Percentiles rank a stretch among this genome's conserved stretches.
phyloP scores from a whole-genome alignment of 192 early-diverging fungal genomes.

The Piromyces sp. region DNA sequence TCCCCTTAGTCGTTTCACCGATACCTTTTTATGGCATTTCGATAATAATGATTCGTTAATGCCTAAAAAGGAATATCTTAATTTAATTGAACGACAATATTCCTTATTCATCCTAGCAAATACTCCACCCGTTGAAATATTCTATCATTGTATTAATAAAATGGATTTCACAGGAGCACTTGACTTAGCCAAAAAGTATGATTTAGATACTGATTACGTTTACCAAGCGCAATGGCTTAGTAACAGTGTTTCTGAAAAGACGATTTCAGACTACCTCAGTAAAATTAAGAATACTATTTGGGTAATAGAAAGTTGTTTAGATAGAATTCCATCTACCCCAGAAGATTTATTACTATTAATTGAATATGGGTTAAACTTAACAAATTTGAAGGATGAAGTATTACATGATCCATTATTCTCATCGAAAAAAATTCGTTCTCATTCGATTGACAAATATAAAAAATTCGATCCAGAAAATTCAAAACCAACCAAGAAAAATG shows the following conservation, averaged over 20 bases:
- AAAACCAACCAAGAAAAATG: background rate
- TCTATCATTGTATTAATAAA: constrained; percentile 26
- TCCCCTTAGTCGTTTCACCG: constrained; percentile 3
- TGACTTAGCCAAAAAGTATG: constrained; percentile 25
- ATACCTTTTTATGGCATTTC: constrained; percentile 6
- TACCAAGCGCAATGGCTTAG: constrained; percentile 42
- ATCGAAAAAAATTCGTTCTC: background rate
- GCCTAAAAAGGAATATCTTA: background rate
- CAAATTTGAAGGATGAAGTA: constrained; percentile 4
- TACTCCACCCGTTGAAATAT: constrained; percentile 24
- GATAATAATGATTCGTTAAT: background rate
- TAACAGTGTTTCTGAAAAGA: constrained; percentile 12
- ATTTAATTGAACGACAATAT: constrained; percentile 8
- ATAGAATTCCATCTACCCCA: constrained; percentile 10
- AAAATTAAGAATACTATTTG: constrained; percentile 37
- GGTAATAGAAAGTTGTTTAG: constrained; percentile 33
- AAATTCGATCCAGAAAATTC: background rate
- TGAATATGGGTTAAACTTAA: constrained; percentile 28
- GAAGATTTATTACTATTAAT: constrained; percentile 19
- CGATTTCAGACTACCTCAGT: constrained; percentile 16
- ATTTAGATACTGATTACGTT: constrained; percentile 34
- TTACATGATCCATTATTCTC: background rate
- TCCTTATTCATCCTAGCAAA: constrained; percentile 5
- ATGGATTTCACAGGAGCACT: constrained; percentile 35
- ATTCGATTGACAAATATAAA: background rate